phyloP scores from a whole-genome alignment of 352 stramenopile genomes.

The Pythium dissotocum region DNA sequence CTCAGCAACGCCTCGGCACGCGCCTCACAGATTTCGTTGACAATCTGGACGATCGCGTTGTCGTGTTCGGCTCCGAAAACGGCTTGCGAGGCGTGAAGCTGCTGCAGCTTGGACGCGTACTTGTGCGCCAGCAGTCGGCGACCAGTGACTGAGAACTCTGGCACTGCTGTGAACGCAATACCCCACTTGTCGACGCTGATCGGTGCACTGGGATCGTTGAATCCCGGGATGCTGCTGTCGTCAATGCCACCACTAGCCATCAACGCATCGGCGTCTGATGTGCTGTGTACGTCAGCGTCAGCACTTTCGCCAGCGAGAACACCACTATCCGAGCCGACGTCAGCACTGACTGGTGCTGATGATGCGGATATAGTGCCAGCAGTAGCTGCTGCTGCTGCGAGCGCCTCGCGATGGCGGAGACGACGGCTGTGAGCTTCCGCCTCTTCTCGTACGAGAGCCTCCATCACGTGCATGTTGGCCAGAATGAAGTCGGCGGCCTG shows the following conservation, averaged over 20 bases:
- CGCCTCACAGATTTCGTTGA: conserved; percentile 84
- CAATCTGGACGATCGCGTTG: conserved; percentile 72
- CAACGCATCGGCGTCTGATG: background rate
- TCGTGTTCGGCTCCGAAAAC: conserved; percentile 71
- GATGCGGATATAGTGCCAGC: background rate
- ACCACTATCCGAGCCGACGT: background rate
- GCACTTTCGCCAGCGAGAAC: background rate
- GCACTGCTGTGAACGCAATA: conserved; percentile 83
- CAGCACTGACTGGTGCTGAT: background rate
- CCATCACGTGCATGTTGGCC: conserved; percentile 83
- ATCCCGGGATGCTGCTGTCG: conserved; percentile 3
- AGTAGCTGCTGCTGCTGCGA: conserved; percentile 17
- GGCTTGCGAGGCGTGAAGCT: conserved; percentile 64
- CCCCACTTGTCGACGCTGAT: conserved; percentile 74
- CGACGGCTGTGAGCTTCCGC: conserved; percentile 51
- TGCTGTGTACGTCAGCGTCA: background rate
- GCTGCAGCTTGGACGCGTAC: conserved; percentile 60
- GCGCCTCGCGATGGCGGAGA: conserved; percentile 43
- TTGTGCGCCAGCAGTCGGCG: conserved; percentile 70
- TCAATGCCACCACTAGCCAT: background rate
- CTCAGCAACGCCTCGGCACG: conserved; percentile 72
- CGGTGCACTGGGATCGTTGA: conserved; percentile 17
- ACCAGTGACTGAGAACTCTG: conserved; percentile 82
- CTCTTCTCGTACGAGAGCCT: conserved; percentile 77
- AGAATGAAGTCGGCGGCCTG: conserved; percentile 84